These are phyloP conservation scores for Penicillium sp. DNA, from an alignment of 2,329 filamentous ascomycete genomes.

Conservation along the genomic window DNA sequence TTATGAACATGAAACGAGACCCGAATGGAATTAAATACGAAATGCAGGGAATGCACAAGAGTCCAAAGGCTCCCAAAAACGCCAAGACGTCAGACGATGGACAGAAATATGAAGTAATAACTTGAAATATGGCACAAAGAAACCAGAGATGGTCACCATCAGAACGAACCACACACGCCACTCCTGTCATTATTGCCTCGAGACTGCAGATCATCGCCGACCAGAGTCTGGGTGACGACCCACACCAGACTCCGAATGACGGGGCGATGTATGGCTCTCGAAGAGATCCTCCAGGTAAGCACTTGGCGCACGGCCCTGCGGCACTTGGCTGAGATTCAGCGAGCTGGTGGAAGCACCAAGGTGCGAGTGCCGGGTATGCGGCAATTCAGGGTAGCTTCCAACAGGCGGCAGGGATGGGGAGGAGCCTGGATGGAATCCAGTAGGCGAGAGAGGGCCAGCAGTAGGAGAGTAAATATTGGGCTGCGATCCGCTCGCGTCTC, in stretches of 20 bases:
- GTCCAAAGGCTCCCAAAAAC: slow-evolving; percentile 1
- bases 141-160: not conserved
- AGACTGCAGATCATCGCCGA: not conserved
- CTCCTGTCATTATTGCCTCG: not conserved
- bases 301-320: slow-evolving; percentile 76
- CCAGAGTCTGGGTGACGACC: slow-evolving; percentile 11
- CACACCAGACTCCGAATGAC: slow-evolving; percentile 11
- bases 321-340: slow-evolving; percentile 64
- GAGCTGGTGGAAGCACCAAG: slow-evolving; percentile 56
- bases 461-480: slow-evolving; percentile 4
- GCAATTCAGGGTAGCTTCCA: slow-evolving; percentile 39
- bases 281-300: slow-evolving; percentile 89
- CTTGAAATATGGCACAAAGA: slow-evolving; percentile 11
- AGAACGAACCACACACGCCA: not conserved
- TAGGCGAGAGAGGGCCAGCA: slow-evolving; percentile 59
- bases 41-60: not conserved
- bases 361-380: slow-evolving; percentile 33
- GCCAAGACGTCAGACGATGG: not conserved
- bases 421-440: slow-evolving; percentile 64
- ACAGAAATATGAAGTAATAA: not conserved
- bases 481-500: slow-evolving; percentile 52
- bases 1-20: not conserved
- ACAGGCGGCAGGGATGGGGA: slow-evolving; percentile 60
- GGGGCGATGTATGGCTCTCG: slow-evolving; percentile 62
- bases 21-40: slow-evolving; percentile 3